Base-by-base conservation (phyloP, 495 filamentous ascomycete genomes). In the Entonaema liquescens region DNA sequence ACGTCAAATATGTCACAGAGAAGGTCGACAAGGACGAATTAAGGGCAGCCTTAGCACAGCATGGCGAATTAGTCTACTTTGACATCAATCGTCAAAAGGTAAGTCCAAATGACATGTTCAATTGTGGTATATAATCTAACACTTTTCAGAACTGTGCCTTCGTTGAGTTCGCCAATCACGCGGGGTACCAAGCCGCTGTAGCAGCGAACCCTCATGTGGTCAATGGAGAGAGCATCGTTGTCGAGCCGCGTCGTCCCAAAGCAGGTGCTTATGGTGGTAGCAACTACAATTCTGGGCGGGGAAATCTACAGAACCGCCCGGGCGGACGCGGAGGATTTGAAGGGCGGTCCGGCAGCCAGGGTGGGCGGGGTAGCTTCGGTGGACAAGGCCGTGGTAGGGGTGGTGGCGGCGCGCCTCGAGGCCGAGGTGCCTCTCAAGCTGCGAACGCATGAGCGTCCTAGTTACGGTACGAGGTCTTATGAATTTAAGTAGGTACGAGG, bases 21-120 rank as follows among this genome's bases (percentile, higher is more conserved):
- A 92, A 92, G 81, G 88, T 99, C 19, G 84, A 90, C 67, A 82
- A 86, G 3, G 87, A 88, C 38, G 85, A 90, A 36, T 83, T 99
- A 47, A 87, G 83, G 76, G 82, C 84, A 23, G 85, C 85, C 36
- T 78, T 99, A 40, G 79, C 83, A 53, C 87, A 88, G 62, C 93
- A 89, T 78, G 96, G 95, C 65, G 90, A 92, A 79, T 76, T 98
- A 42, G 87, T 86, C 59, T 93, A 94, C 79, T 92, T 96, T 69
- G 96, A 98, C 74, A 90, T 99, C 78, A 94, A 88, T 80, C 92
- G 93, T 58, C 79, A 81, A 59, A 98, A 96, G 93, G 95, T 97
- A 87, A 73, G 88, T 72, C 23, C 25, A 58, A 13, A 31, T 19
- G 21, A 59, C 31, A 49, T 5, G 5, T 29, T 62, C 5, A 47